Conservation (phyloP, 2,329 filamentous ascomycete species). For the Claviceps humidiphila region DNA sequence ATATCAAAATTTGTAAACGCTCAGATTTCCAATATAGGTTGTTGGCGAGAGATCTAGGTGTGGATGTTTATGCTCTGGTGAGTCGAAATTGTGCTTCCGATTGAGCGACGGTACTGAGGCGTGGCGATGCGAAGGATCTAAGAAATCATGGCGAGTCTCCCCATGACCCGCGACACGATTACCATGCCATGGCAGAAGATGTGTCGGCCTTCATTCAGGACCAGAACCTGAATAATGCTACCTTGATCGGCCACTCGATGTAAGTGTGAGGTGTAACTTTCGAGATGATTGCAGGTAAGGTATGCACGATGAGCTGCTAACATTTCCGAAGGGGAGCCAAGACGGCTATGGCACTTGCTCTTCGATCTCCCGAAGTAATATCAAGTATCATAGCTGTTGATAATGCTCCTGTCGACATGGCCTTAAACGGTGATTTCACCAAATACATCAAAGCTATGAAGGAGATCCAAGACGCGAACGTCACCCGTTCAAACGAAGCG, state of each 20-base stretch:
- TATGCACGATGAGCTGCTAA: not conserved
- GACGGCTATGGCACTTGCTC: conserved; percentile 75
- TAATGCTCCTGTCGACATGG: conserved; percentile 78
- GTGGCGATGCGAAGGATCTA: conserved; percentile 48
- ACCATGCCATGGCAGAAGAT: conserved; percentile 69
- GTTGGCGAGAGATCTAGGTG: conserved; percentile 65
- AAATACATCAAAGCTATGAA: conserved; percentile 78
- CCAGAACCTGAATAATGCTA: conserved; percentile 55
- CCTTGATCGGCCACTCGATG: conserved; percentile 91
- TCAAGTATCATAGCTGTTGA: conserved; percentile 70
- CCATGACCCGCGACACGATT: conserved; percentile 65
- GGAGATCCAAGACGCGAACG: conserved; percentile 54
- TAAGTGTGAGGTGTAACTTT: conserved; percentile 22
- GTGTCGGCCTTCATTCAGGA: conserved; percentile 64
- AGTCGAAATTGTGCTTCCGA: conserved; percentile 14
- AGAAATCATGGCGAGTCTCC: conserved; percentile 89
- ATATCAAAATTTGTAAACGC: not conserved
- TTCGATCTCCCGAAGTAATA: conserved; percentile 54
- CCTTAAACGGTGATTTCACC: conserved; percentile 59
- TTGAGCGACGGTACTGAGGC: not conserved
- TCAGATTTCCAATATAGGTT: conserved; percentile 35
- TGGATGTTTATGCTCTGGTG: conserved; percentile 72
- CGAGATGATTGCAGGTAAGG: not conserved
- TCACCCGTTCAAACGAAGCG: conserved; percentile 62
- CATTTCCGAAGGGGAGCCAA: conserved; percentile 62